Conservation (phyloP, 2,329 filamentous ascomycete genomes). For the Hortaea werneckii region DNA sequence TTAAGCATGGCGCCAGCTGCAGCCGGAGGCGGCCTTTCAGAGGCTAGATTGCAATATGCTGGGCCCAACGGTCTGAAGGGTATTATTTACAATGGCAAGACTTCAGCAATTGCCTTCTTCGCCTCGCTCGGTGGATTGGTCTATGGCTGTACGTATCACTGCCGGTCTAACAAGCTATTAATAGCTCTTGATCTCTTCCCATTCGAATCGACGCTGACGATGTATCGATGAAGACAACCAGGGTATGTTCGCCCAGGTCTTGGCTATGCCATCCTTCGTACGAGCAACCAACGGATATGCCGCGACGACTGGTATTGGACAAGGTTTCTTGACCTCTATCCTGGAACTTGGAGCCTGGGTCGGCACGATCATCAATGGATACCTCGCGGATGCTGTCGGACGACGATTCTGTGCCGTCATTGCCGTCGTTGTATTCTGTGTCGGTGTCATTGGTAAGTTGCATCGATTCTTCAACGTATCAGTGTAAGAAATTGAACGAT, state of each 20-base stretch:
- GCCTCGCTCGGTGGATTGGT: slow-evolving; percentile 19
- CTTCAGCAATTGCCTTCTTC: slow-evolving; percentile 16
- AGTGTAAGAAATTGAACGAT: too few species aligned
- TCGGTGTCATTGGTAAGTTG: slow-evolving; percentile 48
- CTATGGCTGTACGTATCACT: slow-evolving; percentile 15
- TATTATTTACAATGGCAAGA: slow-evolving; percentile 14
- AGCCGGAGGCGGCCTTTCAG: slow-evolving; percentile 8
- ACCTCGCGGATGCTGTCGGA: slow-evolving; percentile 59
- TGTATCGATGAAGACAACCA: slow-evolving; percentile 13
- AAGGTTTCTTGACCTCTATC: slow-evolving; percentile 14
- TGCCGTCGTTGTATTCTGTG: slow-evolving; percentile 54
- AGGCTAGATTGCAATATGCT: slow-evolving; percentile 13
- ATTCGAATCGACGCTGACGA: background rate
- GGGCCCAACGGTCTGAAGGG: slow-evolving; percentile 15
- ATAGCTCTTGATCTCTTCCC: background rate
- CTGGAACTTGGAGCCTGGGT: slow-evolving; percentile 43
- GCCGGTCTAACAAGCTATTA: background rate
- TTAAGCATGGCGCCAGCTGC: background rate
- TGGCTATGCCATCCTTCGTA: slow-evolving; percentile 16
- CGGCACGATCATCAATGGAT: slow-evolving; percentile 60
- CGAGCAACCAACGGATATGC: slow-evolving; percentile 10
- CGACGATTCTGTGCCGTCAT: slow-evolving; percentile 63
- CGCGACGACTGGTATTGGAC: slow-evolving; percentile 7
- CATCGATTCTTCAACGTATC: too few species aligned
- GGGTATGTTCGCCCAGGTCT: slow-evolving; percentile 17